Base-by-base conservation (phyloP, 2,329 filamentous ascomycete genomes). In the Trichophyton schoenleinii region DNA sequence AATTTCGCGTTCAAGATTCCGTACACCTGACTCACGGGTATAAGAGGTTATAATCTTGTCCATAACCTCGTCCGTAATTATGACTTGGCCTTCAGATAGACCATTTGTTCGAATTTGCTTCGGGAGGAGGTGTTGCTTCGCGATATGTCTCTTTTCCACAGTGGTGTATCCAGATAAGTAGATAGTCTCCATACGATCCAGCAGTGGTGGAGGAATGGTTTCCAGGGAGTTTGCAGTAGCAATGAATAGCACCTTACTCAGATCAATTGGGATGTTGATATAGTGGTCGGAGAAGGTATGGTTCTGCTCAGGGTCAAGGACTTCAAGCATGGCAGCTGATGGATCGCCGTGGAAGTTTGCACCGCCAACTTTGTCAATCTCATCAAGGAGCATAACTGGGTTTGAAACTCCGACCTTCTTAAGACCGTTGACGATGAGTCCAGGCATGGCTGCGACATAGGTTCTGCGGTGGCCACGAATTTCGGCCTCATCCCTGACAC, bases 381-480 rank as follows among this genome's bases (percentile, higher is more conserved):
- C 94, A 70, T 99, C 94, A 11, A 99, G 84, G 53, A 99, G 77
- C 76, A 99, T 89, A 61, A 99, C 92, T 0, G 94, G 94, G 70
- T 99, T 99, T 2, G 90, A 85, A 20, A 97, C 92, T 55, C 91
- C 92, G 36, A 95, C 92, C 77, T 97, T 99, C 77, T 94, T 91
- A 61, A 99, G 73, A 0, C 92, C 94, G 71, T 91, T 91, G 34
- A 97, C 91, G 63, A 99, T 88, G 61, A 97, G 80, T 60, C 94
- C 94, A 8, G 94, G 94, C 92, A 99, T 96, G n/a, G 94, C 94
- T 22, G 94, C 94, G 62, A 99, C 94, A 70, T 99, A 99, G 0
- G 94, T 99, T 67, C 94, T 83, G 61, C 94, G 83, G 74, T 99
- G 94, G 8, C 94, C 94, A 63, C 94, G 84, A 63, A 99, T 97